Percentiles rank a stretch among this genome's conserved stretches.
These are phyloP conservation scores for Tulasnella sp. DNA, from an alignment of 768 basidiomycete genomes.

Conservation along the genomic window DNA sequence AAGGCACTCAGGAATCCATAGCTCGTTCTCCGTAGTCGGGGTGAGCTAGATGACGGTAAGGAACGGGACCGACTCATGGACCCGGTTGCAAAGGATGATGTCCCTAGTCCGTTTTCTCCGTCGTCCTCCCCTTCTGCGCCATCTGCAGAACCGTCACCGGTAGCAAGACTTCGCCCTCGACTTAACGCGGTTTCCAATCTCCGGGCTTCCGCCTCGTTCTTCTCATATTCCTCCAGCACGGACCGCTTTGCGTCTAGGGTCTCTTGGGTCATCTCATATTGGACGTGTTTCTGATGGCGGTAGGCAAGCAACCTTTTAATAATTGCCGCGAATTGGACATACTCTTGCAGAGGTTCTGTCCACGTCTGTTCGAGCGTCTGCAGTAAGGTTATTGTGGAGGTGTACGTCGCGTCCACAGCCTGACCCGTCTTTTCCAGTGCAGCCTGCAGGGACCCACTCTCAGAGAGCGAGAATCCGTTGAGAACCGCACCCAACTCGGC, in stretches of 20 bases:
- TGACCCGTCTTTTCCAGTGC: conserved; percentile 96
- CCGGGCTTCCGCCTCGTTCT: conserved; percentile 80
- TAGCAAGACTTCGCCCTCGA: background rate
- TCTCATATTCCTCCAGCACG: conserved; percentile 78
- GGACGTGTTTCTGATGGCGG: conserved; percentile 95
- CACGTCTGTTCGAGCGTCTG: conserved; percentile 91
- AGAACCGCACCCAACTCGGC: conserved; percentile 82
- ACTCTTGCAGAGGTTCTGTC: conserved; percentile 93
- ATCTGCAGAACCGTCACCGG: conserved; percentile 13
- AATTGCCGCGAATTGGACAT: conserved; percentile 84
- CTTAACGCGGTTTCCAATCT: conserved; percentile 77
- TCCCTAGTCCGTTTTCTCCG: background rate
- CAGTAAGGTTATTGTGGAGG: conserved; percentile 79
- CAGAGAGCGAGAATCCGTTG: conserved; percentile 88
- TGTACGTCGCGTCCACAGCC: conserved; percentile 86
- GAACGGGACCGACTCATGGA: conserved; percentile 6
- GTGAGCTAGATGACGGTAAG: background rate
- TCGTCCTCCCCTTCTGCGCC: conserved; percentile 20
- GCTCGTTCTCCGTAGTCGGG: conserved; percentile 20
- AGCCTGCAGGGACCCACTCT: conserved; percentile 51
- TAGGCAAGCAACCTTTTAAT: conserved; percentile 91
- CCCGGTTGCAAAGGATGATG: conserved; percentile 12
- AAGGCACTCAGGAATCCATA: conserved; percentile 84
- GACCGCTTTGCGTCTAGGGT: conserved; percentile 72
- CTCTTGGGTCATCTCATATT: conserved; percentile 96